Base-by-base conservation (phyloP, 2,329 filamentous ascomycete genomes). In the Orbilia oligospora region DNA sequence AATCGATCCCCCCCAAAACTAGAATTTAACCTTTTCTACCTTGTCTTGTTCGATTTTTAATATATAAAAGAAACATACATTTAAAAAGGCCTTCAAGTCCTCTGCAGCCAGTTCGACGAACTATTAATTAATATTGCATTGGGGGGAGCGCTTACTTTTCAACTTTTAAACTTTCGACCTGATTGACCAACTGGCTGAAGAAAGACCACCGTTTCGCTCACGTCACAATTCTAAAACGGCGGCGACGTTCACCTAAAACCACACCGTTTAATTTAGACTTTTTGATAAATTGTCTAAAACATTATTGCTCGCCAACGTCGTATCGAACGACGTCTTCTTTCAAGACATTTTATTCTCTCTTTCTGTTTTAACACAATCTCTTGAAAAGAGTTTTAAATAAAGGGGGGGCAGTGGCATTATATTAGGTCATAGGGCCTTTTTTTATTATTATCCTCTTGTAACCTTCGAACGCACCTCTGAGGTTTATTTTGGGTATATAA, bases 251-350 rank as follows among this genome's bases (percentile, higher is more conserved):
- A 46, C n/a, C 44, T 46, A 20, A 46, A 46, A 46, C 44, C 44
- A 46, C 44, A 46, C n/a, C n/a, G n/a, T n/a, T 4, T 5, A 16
- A 20, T 46, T 46, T 46, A 46, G 44, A 46, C 44, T 46, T 46
- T 46, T 6, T 20, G 16, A 10, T 38, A 14, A 30, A 30, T 6
- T 46, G 41, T 51, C 20, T 51, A 24, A 51, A 51, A 51, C 5
- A 51, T 14, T 20, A 46, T 18, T 30, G 27, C 6, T 30, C 44
- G 44, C 10, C 16, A 33, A 9, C 27, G 27, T 58, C 53, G 53
- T 58, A 58, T 58, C 53, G 53, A 58, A 33, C 6, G 51, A 16
- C 12, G n/a, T n/a, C 5, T 55, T 41, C 16, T 41, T 41, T 41
- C 5, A 53, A 30, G 20, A 22, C 27, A 30, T 30, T 30, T 30